Evolutionary conservation across 169 alveolate genomes (phyloP).

Genomic region (Eimeria zaria): DNA sequence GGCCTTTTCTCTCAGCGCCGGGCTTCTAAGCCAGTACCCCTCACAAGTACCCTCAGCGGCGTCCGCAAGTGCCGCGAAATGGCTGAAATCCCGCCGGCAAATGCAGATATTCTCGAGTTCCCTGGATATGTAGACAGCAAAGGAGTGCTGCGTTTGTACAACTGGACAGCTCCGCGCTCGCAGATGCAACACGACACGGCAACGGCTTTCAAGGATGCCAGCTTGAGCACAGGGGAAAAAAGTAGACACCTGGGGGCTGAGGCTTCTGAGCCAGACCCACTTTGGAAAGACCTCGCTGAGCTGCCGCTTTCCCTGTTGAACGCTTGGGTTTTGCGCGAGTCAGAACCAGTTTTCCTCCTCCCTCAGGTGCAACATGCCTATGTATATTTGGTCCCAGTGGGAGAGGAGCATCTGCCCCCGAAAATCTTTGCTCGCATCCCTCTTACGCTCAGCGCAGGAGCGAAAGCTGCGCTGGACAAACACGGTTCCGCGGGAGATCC

Average conservation of each 20-base stretch:
- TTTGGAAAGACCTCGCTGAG: background rate
- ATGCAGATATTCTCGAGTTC: slow-evolving; percentile 71
- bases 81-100: slow-evolving; percentile 69
- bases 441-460: slow-evolving; percentile 23
- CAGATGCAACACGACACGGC: slow-evolving; percentile 42
- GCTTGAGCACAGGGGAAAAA: background rate
- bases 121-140: slow-evolving; percentile 77
- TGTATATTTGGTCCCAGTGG: slow-evolving; percentile 61
- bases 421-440: slow-evolving; percentile 72
- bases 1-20: slow-evolving; percentile 28
- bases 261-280: slow-evolving; percentile 1
- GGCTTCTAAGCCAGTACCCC: slow-evolving; percentile 10
- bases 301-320: slow-evolving; percentile 47
- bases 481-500: slow-evolving; percentile 10
- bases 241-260: background rate
- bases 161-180: slow-evolving; percentile 67
- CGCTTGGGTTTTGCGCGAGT: slow-evolving; percentile 65
- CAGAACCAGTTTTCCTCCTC: slow-evolving; percentile 78
- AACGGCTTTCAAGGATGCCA: background rate
- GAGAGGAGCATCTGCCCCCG: slow-evolving; percentile 71
- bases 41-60: slow-evolving; percentile 59
- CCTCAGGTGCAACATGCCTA: slow-evolving; percentile 77
- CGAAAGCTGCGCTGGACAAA: slow-evolving; percentile 3
- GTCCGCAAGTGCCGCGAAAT: slow-evolving; percentile 66
- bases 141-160: slow-evolving; percentile 74